Conservation (phyloP, 1,139 yeast genomes). For the Magnusiomyces sp. region DNA sequence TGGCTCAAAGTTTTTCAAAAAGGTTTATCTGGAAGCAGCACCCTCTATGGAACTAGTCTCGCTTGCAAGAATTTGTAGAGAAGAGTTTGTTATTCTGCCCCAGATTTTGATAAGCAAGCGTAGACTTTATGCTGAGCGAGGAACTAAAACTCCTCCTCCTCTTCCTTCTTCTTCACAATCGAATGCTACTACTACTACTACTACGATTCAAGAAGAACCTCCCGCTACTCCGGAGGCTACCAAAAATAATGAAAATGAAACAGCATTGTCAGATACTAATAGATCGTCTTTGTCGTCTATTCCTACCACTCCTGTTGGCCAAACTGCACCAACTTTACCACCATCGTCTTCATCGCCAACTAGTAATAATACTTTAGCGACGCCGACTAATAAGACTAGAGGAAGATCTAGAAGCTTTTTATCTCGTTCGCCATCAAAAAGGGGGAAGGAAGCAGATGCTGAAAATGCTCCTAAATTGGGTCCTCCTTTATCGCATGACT, state of each 20-base stretch:
- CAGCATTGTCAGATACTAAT: no score
- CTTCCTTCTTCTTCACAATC: conserved; percentile 26
- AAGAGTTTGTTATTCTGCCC: conserved; percentile 47
- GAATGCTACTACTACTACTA: conserved; percentile 21
- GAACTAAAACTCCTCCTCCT: no score
- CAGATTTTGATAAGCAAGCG: conserved; percentile 26
- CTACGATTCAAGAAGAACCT: not conserved
- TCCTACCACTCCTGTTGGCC: not conserved
- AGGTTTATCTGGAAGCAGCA: conserved; percentile 51
- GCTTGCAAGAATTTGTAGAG: conserved; percentile 62
- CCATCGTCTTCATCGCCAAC: not conserved
- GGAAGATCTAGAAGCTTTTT: no score
- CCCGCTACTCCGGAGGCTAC: not conserved
- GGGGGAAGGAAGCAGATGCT: conserved; percentile 19
- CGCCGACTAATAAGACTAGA: no score
- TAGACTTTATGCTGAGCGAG: no score
- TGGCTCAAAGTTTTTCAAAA: conserved; percentile 45
- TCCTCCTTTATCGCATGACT: not conserved
- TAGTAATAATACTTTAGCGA: not conserved
- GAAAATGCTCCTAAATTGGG: not conserved
- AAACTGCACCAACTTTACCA: not conserved
- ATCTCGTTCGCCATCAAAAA: conserved; percentile 13
- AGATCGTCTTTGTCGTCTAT: not conserved
- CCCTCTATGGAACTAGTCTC: conserved; percentile 52
- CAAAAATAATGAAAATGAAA: no score